Evolutionary conservation across 257 asterid genomes (phyloP), one percentile per base, ranked within the genome.

Genomic region (Salvia miltiorrhiza): DNA sequence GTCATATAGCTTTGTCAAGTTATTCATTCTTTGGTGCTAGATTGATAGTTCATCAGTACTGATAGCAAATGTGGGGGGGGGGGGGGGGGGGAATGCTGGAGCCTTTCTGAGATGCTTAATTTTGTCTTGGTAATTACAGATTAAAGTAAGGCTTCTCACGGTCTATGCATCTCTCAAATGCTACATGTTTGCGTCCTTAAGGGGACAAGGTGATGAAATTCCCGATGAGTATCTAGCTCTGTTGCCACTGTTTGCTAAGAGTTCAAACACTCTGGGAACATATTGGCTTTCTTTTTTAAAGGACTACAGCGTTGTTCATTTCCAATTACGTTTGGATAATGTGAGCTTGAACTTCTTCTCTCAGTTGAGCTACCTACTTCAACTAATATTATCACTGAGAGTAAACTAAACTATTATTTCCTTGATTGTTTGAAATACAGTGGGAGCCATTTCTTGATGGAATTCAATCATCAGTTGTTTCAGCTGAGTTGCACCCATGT

Each of bases 381-480:
- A 57, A 53, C 64, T 66, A 17, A 77, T 49, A 33, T 3, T 53
- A 53, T 53, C 65, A 53, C 39, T 64, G 20, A 59, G 52, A 63
- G 67, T 32, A 56, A 72, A 60, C 73, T 83, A 50, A 77, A 62
- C 61, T 48, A 67, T 63, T 59, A 32, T 49, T 69, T 61, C 24
- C 39, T 76, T 50, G 53, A 69, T 64, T 78, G 58, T 66, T 67
- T 55, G 75, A 49, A 73, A 66, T 85, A 32, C 88, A 94, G 99
- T 86, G 96, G 97, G 88, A 83, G 80, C 96, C 96, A 70, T 86
- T 94, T 79, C 97, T 94, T 80, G 99, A 94, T 71, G 99, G 97
- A 70, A 85, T 94, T 70, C 97, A 89, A 68, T 87, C 97, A 60
- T 76, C 92, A 43, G 74, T 76, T 76, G 94, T 85, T 75, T 91